Evolutionary conservation across 75 land plant genomes (phyloP).

Genomic region (Pinus tabuliformis): DNA sequence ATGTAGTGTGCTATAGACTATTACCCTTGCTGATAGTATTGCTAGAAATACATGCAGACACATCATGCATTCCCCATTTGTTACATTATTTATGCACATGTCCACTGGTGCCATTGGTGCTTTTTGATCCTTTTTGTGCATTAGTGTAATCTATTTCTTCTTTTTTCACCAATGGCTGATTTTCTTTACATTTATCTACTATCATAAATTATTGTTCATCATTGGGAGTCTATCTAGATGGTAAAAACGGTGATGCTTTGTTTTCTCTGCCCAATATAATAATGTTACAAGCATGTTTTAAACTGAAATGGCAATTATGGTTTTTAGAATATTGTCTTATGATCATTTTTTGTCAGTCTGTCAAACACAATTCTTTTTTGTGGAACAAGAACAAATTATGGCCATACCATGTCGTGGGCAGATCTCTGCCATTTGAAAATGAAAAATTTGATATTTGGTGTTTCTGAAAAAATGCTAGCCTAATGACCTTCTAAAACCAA

Average conservation of each 20-base stretch:
- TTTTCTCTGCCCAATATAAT: too few species aligned
- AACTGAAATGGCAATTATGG: background rate
- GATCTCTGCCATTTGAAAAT: background rate
- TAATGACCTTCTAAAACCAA: background rate
- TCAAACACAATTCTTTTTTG: background rate
- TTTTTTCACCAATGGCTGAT: background rate
- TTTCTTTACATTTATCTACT: background rate
- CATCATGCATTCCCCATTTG: background rate
- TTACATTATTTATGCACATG: background rate
- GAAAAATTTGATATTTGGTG: background rate
- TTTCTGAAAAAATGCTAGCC: background rate
- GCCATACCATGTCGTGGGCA: background rate
- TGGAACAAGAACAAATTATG: background rate
- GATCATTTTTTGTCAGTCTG: background rate
- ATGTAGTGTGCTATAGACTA: background rate
- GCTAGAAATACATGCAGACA: background rate
- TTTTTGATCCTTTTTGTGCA: background rate
- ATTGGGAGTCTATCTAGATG: too few species aligned
- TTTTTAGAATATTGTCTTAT: background rate
- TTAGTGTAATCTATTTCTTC: background rate
- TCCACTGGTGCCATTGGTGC: background rate
- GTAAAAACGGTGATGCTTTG: too few species aligned
- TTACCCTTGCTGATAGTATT: background rate
- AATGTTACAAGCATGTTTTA: background rate
- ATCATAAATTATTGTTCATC: background rate